phyloP scores from a whole-genome alignment of 192 early-diverging fungal genomes.

The Rhizophagus clarus region DNA sequence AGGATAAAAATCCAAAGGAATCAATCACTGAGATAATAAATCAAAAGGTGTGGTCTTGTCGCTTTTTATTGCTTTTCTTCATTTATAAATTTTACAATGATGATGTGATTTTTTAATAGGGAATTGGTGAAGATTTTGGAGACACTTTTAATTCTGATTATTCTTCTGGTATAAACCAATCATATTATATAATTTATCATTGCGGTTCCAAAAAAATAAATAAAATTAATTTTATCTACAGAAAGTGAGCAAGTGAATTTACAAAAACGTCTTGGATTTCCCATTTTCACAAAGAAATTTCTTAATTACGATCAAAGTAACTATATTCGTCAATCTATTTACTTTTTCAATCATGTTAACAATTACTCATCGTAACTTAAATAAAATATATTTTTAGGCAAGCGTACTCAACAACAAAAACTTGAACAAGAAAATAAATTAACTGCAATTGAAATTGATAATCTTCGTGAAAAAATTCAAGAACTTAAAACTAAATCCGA shows the following conservation, averaged over 20 bases:
- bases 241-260: constrained; percentile 8
- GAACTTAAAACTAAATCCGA: neutral
- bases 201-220: neutral
- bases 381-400: neutral
- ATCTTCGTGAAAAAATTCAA: constrained; percentile 19
- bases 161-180: neutral
- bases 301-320: constrained; percentile 10
- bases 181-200: neutral
- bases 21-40: neutral
- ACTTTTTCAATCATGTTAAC: neutral
- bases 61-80: too few species aligned
- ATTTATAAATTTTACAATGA: too few species aligned
- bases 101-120: neutral
- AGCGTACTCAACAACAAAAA: neutral
- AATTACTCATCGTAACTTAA: neutral
- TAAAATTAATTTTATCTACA: neutral
- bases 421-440: constrained; percentile 10
- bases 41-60: neutral
- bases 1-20: neutral
- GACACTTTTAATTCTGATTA: neutral
- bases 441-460: neutral
- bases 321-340: neutral
- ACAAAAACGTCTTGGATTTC: constrained; percentile 17
- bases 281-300: constrained; percentile 20
- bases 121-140: neutral